Conservation (phyloP, 805 yeast species). For the Saccharomyces jurei region DNA sequence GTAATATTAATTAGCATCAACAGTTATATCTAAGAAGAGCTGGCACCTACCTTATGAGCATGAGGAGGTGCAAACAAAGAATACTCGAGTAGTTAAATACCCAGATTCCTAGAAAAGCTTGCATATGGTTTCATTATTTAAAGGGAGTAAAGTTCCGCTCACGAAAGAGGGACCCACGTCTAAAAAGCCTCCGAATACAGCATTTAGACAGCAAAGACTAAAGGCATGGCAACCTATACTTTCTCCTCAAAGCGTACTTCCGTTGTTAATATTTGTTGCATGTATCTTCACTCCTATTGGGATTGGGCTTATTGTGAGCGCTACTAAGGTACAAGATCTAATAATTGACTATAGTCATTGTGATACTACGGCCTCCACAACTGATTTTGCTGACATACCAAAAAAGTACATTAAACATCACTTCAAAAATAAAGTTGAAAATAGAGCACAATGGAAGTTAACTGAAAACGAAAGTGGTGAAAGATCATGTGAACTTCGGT, state of each 20-base stretch:
- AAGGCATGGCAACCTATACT: slow-evolving; percentile 76
- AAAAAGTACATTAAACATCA: slow-evolving; percentile 48
- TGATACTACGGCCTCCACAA: slow-evolving; percentile 39
- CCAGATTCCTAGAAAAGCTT: neutral
- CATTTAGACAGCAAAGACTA: slow-evolving; percentile 64
- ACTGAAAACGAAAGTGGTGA: slow-evolving; percentile 32
- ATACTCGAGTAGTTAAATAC: neutral
- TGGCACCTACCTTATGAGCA: neutral
- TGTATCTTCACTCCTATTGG: slow-evolving; percentile 87
- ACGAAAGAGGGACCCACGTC: slow-evolving; percentile 29
- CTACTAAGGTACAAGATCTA: slow-evolving; percentile 69
- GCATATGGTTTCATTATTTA: slow-evolving; percentile 3
- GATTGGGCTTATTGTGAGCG: slow-evolving; percentile 69
- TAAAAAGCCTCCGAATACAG: slow-evolving; percentile 60
- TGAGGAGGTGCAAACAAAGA: neutral
- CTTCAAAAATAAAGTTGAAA: slow-evolving; percentile 39
- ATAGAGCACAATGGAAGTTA: slow-evolving; percentile 58
- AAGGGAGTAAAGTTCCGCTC: slow-evolving; percentile 4
- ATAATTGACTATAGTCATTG: slow-evolving; percentile 73
- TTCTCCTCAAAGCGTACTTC: slow-evolving; percentile 85
- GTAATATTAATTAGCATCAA: neutral
- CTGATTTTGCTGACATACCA: slow-evolving; percentile 47
- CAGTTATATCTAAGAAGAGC: neutral
- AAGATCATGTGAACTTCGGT: slow-evolving; percentile 55
- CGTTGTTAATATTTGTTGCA: slow-evolving; percentile 66